Evolutionary conservation across 352 stramenopile genomes (phyloP).

Genomic region (Globisporangium mamillatum): DNA sequence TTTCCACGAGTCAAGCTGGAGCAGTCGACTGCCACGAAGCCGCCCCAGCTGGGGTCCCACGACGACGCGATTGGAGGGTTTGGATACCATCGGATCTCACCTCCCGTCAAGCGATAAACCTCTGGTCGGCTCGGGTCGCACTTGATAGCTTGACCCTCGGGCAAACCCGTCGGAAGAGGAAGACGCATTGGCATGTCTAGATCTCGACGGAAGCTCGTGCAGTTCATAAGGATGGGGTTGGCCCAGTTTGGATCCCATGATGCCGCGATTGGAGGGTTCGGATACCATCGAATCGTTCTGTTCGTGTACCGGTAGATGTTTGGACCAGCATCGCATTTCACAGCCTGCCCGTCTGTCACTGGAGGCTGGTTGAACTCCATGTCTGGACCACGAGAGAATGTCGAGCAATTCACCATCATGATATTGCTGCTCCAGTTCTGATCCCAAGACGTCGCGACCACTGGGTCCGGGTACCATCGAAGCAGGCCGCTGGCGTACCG

Average conservation of each 20-base stretch:
- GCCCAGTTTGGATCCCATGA: too few relatives aligned
- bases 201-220: too few relatives aligned
- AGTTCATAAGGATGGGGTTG: too few relatives aligned
- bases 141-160: too few relatives aligned
- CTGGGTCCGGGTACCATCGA: constrained; percentile 21
- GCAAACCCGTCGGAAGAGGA: too few relatives aligned
- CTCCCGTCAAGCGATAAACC: too few relatives aligned
- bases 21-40: constrained; percentile 17
- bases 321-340: constrained; percentile 10
- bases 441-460: constrained; percentile 27
- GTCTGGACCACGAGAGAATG: constrained; percentile 11
- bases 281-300: constrained; percentile 20
- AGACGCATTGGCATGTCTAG: too few relatives aligned
- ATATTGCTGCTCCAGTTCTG: constrained; percentile 13
- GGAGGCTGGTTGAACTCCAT: constrained; percentile 17
- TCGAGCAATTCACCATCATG: constrained; percentile 21
- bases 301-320: constrained; percentile 11
- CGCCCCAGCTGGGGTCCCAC: constrained; percentile 17
- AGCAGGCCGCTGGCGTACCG: constrained; percentile 18
- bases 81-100: too few relatives aligned
- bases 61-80: constrained; percentile 16
- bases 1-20: constrained; percentile 7
- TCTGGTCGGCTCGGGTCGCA: too few relatives aligned
- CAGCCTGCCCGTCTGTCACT: constrained; percentile 13
- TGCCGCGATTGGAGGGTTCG: background rate